Percentiles rank a stretch among this genome's conserved stretches.
These are phyloP conservation scores for Eimeria tenella DNA, from an alignment of 169 alveolate genomes.

Conservation along the genomic window DNA sequence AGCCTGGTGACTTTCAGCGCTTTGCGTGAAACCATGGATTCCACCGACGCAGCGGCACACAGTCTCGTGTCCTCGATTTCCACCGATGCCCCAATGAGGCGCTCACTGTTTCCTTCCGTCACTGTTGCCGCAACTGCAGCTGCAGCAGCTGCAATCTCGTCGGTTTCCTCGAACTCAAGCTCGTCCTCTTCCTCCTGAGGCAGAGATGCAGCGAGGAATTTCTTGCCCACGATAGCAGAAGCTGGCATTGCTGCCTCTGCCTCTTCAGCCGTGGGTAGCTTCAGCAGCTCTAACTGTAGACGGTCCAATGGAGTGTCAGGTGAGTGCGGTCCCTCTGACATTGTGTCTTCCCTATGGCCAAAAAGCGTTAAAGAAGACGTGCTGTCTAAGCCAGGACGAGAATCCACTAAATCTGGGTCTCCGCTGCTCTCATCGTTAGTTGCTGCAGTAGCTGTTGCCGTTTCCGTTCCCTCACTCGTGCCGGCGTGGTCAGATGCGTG, in stretches of 20 bases:
- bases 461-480: no score
- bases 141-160: not conserved
- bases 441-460: no score
- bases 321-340: not conserved
- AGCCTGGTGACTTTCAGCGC: not conserved
- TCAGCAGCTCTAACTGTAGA: not conserved
- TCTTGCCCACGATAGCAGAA: not conserved
- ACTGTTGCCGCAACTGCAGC: not conserved
- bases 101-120: not conserved
- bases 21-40: not conserved
- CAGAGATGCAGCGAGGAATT: not conserved
- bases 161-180: not conserved
- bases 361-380: no score
- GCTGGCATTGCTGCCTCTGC: constrained; percentile 3
- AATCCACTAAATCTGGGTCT: no score
- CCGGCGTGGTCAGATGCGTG: no score
- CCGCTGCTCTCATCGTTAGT: no score
- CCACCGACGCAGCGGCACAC: not conserved
- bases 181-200: not conserved
- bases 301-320: not conserved
- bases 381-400: no score
- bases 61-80: not conserved
- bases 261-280: not conserved
- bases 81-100: not conserved
- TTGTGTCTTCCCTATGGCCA: not conserved